phyloP scores from a whole-genome alignment of 306 rosid genomes.

The Heteromeles arbutifolia region DNA sequence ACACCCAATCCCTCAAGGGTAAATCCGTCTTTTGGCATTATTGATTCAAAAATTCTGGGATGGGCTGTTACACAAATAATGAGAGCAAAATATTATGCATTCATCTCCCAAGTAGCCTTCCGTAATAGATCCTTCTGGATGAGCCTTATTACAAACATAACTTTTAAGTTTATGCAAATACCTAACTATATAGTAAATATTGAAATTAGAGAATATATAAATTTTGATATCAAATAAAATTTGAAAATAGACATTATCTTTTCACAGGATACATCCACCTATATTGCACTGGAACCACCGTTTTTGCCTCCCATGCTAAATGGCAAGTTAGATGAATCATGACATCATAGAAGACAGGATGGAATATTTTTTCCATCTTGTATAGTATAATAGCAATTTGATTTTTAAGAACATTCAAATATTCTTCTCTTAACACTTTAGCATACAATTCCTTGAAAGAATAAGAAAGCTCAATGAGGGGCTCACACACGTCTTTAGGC shows the following conservation, averaged over 20 bases:
- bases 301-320: not conserved
- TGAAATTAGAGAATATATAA: not conserved
- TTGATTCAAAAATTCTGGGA: too few species aligned
- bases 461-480: not conserved
- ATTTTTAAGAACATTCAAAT: not conserved
- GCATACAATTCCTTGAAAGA: not conserved
- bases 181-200: not conserved
- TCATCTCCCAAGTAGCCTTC: not conserved
- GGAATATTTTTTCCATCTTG: not conserved
- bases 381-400: not conserved
- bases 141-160: slow-evolving; percentile 8
- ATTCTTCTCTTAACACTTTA: not conserved
- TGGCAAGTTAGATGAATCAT: not conserved
- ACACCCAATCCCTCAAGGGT: too few species aligned
- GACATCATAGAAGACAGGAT: not conserved
- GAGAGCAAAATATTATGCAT: not conserved
- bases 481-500: not conserved
- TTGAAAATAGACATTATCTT: not conserved
- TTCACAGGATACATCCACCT: not conserved
- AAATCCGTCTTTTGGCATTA: too few species aligned
- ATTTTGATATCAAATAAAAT: not conserved
- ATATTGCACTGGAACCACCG: not conserved
- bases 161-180: not conserved
- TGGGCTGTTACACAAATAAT: too few species aligned
- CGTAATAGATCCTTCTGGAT: not conserved